phyloP scores from a whole-genome alignment of 1,284 basidiomycete species.

The Cryptococcus sp. region DNA sequence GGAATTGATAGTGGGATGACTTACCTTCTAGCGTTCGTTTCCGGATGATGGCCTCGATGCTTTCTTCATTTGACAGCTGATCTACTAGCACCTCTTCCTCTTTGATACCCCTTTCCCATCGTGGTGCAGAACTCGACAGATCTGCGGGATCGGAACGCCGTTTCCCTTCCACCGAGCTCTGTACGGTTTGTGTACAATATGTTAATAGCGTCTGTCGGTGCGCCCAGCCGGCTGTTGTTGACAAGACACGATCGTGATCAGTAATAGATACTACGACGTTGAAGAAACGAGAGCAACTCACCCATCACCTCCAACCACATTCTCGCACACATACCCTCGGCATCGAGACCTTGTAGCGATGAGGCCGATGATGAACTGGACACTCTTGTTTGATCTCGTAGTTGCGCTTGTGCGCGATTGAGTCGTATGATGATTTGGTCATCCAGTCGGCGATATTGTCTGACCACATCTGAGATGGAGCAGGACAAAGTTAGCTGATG shows the following conservation, averaged over 20 bases:
- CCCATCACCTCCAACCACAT: conserved; percentile 82
- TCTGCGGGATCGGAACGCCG: conserved; percentile 43
- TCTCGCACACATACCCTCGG: conserved; percentile 68
- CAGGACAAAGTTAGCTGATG: neutral
- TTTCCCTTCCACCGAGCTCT: conserved; percentile 66
- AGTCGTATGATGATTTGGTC: conserved; percentile 78
- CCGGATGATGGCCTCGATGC: conserved; percentile 76
- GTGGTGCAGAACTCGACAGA: conserved; percentile 33
- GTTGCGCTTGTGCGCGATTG: conserved; percentile 76
- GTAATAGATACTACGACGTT: neutral
- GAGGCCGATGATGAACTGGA: conserved; percentile 56
- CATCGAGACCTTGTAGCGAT: conserved; percentile 29
- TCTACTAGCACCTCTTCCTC: conserved; percentile 77
- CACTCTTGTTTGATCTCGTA: conserved; percentile 62
- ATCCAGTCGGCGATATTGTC: conserved; percentile 80
- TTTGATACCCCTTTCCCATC: conserved; percentile 61
- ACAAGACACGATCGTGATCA: conserved; percentile 4
- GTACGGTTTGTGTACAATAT: conserved; percentile 74
- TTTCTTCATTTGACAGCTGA: conserved; percentile 75
- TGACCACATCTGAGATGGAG: conserved; percentile 67
- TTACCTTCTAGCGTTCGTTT: conserved; percentile 75
- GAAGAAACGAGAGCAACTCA: conserved; percentile 53
- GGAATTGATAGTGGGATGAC: conserved; percentile 34
- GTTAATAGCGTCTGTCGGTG: conserved; percentile 73
- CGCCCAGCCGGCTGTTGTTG: conserved; percentile 73